Evolutionary conservation across 1,284 basidiomycete genomes (phyloP).

Genomic region (Takashimella tepidaria): DNA sequence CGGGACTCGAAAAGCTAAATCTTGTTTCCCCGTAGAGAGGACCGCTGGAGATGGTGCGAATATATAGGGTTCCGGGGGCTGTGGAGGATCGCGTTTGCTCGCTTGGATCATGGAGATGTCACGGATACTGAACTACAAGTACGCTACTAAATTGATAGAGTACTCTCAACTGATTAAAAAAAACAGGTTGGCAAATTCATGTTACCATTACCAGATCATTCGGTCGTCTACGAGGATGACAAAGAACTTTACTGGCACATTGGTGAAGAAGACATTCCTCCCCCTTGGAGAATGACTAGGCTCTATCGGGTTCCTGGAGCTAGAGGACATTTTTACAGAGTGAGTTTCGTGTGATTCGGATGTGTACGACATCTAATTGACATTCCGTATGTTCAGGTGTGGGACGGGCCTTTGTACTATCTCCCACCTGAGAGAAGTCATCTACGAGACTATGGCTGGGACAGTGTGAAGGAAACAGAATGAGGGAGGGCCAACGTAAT

Average conservation of each 20-base stretch:
- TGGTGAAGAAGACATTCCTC: constrained; percentile 60
- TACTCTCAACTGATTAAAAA: too few relatives aligned
- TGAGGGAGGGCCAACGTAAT: too few relatives aligned
- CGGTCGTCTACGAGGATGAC: constrained; percentile 57
- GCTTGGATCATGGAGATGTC: constrained; percentile 41
- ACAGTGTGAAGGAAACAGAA: too few relatives aligned
- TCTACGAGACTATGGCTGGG: constrained; percentile 29
- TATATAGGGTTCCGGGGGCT: constrained; percentile 79
- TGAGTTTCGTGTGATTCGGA: background rate
- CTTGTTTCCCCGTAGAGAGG: constrained; percentile 7
- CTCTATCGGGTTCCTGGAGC: constrained; percentile 40
- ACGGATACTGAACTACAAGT: constrained; percentile 46
- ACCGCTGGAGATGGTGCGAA: constrained; percentile 62
- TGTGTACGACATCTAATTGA: background rate
- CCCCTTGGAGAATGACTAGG: constrained; percentile 45
- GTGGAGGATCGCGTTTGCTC: constrained; percentile 60
- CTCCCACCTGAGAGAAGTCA: constrained; percentile 35
- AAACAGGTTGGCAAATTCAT: constrained; percentile 75
- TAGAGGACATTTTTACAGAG: constrained; percentile 12
- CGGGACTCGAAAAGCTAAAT: too few relatives aligned
- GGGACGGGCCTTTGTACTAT: constrained; percentile 47
- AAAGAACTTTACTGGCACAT: constrained; percentile 63
- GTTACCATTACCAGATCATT: constrained; percentile 57
- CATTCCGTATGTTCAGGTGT: constrained; percentile 17
- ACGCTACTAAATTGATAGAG: constrained; percentile 30